Conservation (phyloP, 306 rosid species). For the Castanea crenata region DNA sequence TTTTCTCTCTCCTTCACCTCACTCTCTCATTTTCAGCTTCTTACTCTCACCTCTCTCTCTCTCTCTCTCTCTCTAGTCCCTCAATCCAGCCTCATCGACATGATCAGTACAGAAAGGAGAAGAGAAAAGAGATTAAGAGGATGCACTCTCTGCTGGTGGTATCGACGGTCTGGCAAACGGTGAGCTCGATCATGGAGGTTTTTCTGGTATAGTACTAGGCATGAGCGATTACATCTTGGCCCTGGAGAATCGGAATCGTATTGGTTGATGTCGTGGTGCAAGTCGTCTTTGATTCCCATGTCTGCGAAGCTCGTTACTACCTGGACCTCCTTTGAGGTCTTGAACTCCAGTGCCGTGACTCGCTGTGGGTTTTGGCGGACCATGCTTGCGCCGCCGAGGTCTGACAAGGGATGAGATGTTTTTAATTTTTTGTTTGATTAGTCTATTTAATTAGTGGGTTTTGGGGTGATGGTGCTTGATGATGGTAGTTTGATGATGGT, state of each 20-base stretch:
- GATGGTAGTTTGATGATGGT: too few species aligned
- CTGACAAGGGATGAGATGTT: conserved; percentile 27
- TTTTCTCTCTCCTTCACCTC: too few species aligned
- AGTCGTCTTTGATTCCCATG: conserved; percentile 89
- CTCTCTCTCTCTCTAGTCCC: too few species aligned
- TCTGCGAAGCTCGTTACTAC: conserved; percentile 78
- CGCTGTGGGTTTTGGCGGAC: conserved; percentile 75
- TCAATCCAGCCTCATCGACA: too few species aligned
- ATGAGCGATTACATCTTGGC: conserved; percentile 96
- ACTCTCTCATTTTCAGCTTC: too few species aligned
- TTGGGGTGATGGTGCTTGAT: too few species aligned
- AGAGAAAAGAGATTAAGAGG: not conserved
- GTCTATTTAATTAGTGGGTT: too few species aligned
- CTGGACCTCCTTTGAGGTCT: conserved; percentile 81
- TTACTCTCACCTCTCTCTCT: too few species aligned
- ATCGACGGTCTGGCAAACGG: conserved; percentile 86
- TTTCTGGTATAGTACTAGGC: conserved; percentile 98
- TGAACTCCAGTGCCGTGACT: conserved; percentile 54
- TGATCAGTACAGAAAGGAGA: too few species aligned
- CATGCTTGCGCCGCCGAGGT: conserved; percentile 50
- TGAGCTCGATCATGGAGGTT: conserved; percentile 93
- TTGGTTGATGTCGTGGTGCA: conserved; percentile 81
- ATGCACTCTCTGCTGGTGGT: conserved; percentile 77
- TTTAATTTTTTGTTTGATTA: too few species aligned
- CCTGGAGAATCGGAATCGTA: conserved; percentile 87